Evolutionary conservation across 2,329 filamentous ascomycete genomes (phyloP).

Genomic region (Aureobasidium sp.): DNA sequence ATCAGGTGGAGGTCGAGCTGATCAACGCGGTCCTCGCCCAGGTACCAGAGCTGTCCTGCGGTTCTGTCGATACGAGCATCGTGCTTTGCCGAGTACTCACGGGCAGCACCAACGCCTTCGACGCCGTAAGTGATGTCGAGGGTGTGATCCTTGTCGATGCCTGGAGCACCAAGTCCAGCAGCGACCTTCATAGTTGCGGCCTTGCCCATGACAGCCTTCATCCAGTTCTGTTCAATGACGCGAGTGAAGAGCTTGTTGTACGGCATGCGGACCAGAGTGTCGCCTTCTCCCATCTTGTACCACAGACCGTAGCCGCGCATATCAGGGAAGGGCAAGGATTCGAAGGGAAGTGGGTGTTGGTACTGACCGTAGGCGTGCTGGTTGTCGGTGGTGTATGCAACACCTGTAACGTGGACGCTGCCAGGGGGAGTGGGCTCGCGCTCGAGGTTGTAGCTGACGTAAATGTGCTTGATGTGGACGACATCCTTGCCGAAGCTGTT

Average conservation of each 20-base stretch:
- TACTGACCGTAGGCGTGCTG: slow-evolving; percentile 26
- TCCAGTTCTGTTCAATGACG: not conserved
- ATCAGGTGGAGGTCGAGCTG: slow-evolving; percentile 49
- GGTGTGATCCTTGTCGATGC: not conserved
- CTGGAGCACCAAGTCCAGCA: not conserved
- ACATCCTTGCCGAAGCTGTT: slow-evolving; percentile 14
- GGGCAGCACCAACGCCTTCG: slow-evolving; percentile 38
- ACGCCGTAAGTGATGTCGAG: slow-evolving; percentile 34
- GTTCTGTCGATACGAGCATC: slow-evolving; percentile 36
- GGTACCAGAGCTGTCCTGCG: slow-evolving; percentile 47
- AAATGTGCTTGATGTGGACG: slow-evolving; percentile 36
- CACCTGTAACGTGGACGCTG: slow-evolving; percentile 43
- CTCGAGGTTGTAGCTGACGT: slow-evolving; percentile 41
- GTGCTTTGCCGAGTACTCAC: slow-evolving; percentile 39
- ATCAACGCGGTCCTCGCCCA: slow-evolving; percentile 50
- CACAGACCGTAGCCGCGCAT: slow-evolving; percentile 45
- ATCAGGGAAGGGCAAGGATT: slow-evolving; percentile 24
- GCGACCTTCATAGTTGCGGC: not conserved
- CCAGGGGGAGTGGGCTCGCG: slow-evolving; percentile 39
- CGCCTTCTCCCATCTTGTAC: slow-evolving; percentile 33
- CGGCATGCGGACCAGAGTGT: not conserved
- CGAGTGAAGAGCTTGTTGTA: not conserved
- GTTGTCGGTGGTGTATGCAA: slow-evolving; percentile 39
- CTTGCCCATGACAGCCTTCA: not conserved
- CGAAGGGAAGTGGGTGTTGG: not conserved